Evolutionary conservation across 306 rosid species (phyloP), one percentile per base, ranked within the genome.

Genomic region (Vicia sativa): DNA sequence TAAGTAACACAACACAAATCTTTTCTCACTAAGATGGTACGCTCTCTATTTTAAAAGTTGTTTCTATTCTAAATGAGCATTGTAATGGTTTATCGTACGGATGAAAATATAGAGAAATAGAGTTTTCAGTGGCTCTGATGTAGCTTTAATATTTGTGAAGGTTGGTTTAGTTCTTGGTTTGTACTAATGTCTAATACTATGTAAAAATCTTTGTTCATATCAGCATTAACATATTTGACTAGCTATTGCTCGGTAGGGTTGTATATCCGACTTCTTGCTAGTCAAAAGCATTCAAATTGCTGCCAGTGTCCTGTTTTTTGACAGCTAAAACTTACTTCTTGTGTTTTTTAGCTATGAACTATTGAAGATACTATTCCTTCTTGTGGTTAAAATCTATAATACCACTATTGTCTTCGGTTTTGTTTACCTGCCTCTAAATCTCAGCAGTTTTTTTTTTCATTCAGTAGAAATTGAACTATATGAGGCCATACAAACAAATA

Each of bases 1-100:
- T 67, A 50, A 66, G 67, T 48, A 73, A 68, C 50, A 76, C 35
- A 52, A 65, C 71, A 65, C 16, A 52, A 65, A 26, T 56, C 39
- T 67, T 64, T 67, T 58, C 59, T 49, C 43, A 50, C 44, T 18
- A 77, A 68, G 62, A 56, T 49, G 42, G 19, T 25, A 43, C 21
- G 56, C 11, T 2, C 4, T 65, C 29, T 16, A 25, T 49, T 65
- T 66, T 68, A 61, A 11, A 15, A 68, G 49, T 11, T 16, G 2
- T 44, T 55, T 56, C 13, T 43, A 44, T 48, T 56, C 25, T 35
- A 44, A 35, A 31, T 31, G 45, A 61, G 37, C 31, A 42, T 48
- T 54, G 79, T 68, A 61, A 62, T 45, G 38, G 66, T 49, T 41
- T 41, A 34, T 56, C 35, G 34, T 63, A 67, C 34, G 55, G 15